Evolutionary conservation across 2,329 filamentous ascomycete genomes (phyloP), one percentile per base, ranked within the genome.

Genomic region (Fusarium vanettenii): DNA sequence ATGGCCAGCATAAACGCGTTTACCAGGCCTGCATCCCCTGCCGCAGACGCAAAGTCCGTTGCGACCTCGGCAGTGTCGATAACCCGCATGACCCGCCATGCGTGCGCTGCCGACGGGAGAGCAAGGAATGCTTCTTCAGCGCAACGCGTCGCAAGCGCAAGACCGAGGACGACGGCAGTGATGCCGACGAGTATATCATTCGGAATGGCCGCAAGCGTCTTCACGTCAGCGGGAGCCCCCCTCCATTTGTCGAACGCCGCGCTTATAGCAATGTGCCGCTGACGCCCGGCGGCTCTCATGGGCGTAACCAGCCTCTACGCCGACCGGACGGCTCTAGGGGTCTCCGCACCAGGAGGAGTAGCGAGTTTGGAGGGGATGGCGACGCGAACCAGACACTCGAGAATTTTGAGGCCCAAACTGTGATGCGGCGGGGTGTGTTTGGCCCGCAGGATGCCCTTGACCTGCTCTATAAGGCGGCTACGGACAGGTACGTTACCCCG

Each of bases 91-190:
- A 97, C 79, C 96, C 96, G 65, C 97, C 97, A 3, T 99, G 97
- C 83, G 94, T 96, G 69, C 92, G 97, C 80, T 99, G 97, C 82
- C 93, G 95, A 63, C 92, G 97, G 76, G 97, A 99, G 87, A 95
- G 93, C 86, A 98, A 98, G 83, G 93, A 98, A 79, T 99, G 97
- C 87, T 97, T 93, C 88, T 99, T 99, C 87, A 97, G 95, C 72
- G 94, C 95, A 22, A 98, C 95, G 35, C 90, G 97, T 60, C 92
- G 97, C 81, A 98, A 98, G 91, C 91, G 95, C 81, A 97, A 97
- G 88, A 89, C 89, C 57, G 90, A 88, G 76, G 87, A 93, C 76
- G 78, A 86, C 39, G 87, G 85, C 63, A 84, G 84, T 66, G 85
- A 87, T 67, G 86, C 86, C 67, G 89, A 91, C 76, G 92, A 94